Evolutionary conservation across 257 asterid species (phyloP), one percentile per base, ranked within the genome.

Genomic region (Lycium ferocissimum): DNA sequence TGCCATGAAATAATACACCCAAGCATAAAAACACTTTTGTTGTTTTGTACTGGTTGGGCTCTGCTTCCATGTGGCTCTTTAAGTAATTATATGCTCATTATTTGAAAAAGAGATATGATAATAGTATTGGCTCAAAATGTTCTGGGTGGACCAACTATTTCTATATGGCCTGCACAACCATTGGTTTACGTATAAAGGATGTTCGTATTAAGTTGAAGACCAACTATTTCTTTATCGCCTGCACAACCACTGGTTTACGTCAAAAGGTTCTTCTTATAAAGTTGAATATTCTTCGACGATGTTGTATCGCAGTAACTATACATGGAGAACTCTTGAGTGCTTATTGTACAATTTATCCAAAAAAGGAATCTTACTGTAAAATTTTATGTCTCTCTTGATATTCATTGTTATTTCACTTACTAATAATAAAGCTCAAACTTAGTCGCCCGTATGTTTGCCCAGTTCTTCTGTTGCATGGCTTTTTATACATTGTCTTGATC

Each of bases 401-500:
- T 18, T 38, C 56, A 10, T 43, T 71, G 2, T 10, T 71, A 43
- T 6, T 71, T 10, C 15, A 11, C 47, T n/a, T 73, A 20, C 59
- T 73, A 40, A 45, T 73, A 20, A 47, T 45, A 73, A 73, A 45
- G 40, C 59, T 73, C 80, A 73, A 73, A 45, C n/a, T 47, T 45
- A 49, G 37, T 73, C 9, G 11, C 15, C 15, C 43, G 40, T 75
- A 83, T 87, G 76, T 70, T 88, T 63, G 47, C 72, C 71, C 49
- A 54, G n/a, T 43, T 85, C 49, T 71, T 87, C 45, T n/a, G 37
- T 75, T 58, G 40, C 72, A 81, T 86, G 75, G 66, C 75, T 85
- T 88, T 85, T 17, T 86, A 57, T 78, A n/a, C 73, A 83, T 61
- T 83, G 59, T 26, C 81, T 12, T 75, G 81, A 75, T 75, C 43